Evolutionary conservation across 2,329 filamentous ascomycete species (phyloP).

Genomic region (Hortaea werneckii): DNA sequence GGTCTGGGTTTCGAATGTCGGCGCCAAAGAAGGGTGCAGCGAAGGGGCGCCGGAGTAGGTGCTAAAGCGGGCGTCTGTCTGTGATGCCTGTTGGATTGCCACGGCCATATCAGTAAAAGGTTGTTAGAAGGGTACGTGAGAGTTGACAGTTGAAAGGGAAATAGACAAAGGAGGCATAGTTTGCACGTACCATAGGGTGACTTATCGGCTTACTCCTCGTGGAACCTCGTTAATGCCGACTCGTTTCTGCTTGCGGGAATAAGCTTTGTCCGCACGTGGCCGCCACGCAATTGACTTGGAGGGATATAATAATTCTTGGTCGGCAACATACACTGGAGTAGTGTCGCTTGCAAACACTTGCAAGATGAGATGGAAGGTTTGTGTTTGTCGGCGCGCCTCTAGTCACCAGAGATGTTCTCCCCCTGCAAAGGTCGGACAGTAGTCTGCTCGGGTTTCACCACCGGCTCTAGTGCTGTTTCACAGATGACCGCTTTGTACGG

Average conservation of each 20-base stretch:
- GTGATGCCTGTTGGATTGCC: constrained; percentile 4
- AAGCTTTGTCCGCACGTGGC: constrained; percentile 1
- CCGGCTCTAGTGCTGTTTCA: not conserved
- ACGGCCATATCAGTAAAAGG: constrained; percentile 14
- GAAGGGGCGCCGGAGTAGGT: constrained; percentile 43
- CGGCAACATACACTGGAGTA: too few species aligned
- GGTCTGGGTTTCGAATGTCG: constrained; percentile 24
- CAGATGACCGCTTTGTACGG: not conserved
- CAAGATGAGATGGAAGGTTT: too few species aligned
- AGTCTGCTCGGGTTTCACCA: not conserved
- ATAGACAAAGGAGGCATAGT: not conserved
- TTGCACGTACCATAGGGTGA: constrained; percentile 1
- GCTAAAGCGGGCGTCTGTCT: constrained; percentile 34
- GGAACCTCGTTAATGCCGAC: not conserved
- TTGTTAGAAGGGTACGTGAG: constrained; percentile 1
- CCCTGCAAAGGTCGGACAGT: not conserved
- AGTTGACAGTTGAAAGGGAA: not conserved
- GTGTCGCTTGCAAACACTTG: too few species aligned
- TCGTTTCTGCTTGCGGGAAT: not conserved
- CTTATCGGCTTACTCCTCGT: not conserved
- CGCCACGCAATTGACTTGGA: not conserved
- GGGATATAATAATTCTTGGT: too few species aligned
- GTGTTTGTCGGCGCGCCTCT: too few species aligned
- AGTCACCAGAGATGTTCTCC: too few species aligned
- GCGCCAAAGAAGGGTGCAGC: constrained; percentile 41